A percentile compares a stretch with the other conserved stretches of the same genome.
Evolutionary conservation across 192 early-diverging fungal genomes (phyloP).

Genomic region (Backusella australiensis): DNA sequence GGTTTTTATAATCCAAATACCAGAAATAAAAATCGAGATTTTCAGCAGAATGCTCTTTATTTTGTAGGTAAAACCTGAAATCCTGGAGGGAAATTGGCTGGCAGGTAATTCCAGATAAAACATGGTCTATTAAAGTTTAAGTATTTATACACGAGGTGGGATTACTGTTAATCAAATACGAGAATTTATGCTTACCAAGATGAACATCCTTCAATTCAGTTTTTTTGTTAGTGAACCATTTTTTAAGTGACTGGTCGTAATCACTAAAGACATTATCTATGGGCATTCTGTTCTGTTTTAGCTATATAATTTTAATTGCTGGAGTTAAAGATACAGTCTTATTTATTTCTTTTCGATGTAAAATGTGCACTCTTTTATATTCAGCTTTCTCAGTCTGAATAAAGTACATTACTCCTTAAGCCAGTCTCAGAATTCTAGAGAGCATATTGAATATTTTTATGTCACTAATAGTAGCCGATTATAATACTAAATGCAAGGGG

Average conservation of each 20-base stretch:
- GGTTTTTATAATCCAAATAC: constrained; percentile 17
- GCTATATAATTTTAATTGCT: not conserved
- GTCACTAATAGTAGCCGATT: not conserved
- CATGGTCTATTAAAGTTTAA: not conserved
- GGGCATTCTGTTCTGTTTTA: not conserved
- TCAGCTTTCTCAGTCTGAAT: not conserved
- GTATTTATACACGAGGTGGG: not conserved
- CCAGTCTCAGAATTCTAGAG: not conserved
- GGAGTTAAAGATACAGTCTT: not conserved
- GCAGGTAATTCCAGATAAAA: constrained; percentile 23
- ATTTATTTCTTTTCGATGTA: not conserved
- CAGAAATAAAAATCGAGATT: constrained; percentile 31
- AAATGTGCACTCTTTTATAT: not conserved
- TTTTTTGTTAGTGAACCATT: constrained; percentile 13
- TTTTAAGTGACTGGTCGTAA: not conserved
- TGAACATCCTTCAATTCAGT: constrained; percentile 14
- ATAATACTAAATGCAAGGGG: not conserved
- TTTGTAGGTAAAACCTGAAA: constrained; percentile 19
- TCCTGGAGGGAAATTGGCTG: constrained; percentile 26
- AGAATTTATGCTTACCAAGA: constrained; percentile 9
- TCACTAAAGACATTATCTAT: constrained; percentile 9
- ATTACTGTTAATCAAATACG: not conserved
- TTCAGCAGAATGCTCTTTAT: constrained; percentile 30
- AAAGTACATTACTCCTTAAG: not conserved
- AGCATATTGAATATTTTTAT: not conserved